A percentile compares a stretch with the other conserved stretches of the same genome.
These are phyloP conservation scores for Xerocomus spinulosus DNA, from an alignment of 768 basidiomycete species.

Conservation along the genomic window DNA sequence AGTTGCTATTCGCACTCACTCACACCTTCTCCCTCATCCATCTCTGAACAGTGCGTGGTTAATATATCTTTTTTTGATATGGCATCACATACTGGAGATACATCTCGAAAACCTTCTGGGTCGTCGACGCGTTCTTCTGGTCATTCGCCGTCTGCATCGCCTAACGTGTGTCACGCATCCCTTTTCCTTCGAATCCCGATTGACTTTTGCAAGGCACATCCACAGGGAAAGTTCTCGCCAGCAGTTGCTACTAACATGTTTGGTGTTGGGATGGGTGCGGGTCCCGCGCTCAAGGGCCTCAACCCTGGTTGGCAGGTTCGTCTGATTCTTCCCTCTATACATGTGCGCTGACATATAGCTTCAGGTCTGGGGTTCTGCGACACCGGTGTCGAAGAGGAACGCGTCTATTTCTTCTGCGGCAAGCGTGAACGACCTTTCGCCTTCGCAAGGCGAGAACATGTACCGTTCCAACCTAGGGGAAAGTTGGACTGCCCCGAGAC, in stretches of 20 bases:
- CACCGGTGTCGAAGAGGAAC: constrained; percentile 51
- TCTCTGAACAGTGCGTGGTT: constrained; percentile 26
- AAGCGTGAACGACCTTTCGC: constrained; percentile 46
- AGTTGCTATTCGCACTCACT: constrained; percentile 14
- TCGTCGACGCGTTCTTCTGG: constrained; percentile 62
- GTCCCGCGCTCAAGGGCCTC: constrained; percentile 46
- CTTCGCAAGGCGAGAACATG: constrained; percentile 41
- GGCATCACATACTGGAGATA: constrained; percentile 36
- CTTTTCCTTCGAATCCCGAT: not conserved
- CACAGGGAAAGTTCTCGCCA: constrained; percentile 45
- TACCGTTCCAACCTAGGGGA: constrained; percentile 48
- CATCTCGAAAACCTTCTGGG: constrained; percentile 63
- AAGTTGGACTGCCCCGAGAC: constrained; percentile 47
- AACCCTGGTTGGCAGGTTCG: constrained; percentile 68
- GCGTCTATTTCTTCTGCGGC: constrained; percentile 58
- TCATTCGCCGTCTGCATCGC: constrained; percentile 60
- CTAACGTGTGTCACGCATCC: constrained; percentile 44
- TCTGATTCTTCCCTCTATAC: constrained; percentile 12
- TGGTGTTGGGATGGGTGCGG: constrained; percentile 46
- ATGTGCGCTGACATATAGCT: constrained; percentile 5
- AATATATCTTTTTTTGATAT: constrained; percentile 26
- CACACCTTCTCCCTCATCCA: constrained; percentile 14
- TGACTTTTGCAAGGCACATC: constrained; percentile 31
- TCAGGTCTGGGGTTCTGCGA: constrained; percentile 57
- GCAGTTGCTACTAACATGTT: constrained; percentile 46